Evolutionary conservation across 805 yeast species (phyloP).

Genomic region (Kluyveromyces lactis): DNA sequence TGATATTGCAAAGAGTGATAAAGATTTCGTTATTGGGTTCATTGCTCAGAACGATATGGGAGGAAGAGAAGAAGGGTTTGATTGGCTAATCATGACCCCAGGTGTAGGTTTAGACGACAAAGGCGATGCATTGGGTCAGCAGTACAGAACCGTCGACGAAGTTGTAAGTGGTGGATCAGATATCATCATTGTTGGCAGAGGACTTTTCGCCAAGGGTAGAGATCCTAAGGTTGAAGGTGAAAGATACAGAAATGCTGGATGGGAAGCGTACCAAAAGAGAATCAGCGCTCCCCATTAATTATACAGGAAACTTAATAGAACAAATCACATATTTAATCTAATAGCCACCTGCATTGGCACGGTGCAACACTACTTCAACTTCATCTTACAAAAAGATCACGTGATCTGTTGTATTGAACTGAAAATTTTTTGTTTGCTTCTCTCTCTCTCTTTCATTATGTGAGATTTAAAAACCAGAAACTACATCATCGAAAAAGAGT

Average conservation of each 20-base stretch:
- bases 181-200: constrained; percentile 96
- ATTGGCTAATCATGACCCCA: constrained; percentile 96
- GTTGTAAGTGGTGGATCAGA: constrained; percentile 86
- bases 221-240: constrained; percentile 82
- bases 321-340: too few species aligned
- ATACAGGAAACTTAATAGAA: too few species aligned
- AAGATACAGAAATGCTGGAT: constrained; percentile 87
- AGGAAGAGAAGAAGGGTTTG: constrained; percentile 75
- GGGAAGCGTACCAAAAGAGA: constrained; percentile 73
- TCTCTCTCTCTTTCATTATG: too few species aligned
- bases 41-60: constrained; percentile 91
- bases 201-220: constrained; percentile 88
- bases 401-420: too few species aligned
- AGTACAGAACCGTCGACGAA: constrained; percentile 84
- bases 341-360: too few species aligned
- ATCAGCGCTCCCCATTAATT: constrained; percentile 7
- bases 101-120: constrained; percentile 97
- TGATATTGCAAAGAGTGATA: constrained; percentile 81
- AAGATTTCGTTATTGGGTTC: constrained; percentile 89
- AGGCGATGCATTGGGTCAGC: constrained; percentile 94
- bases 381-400: too few species aligned
- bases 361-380: too few species aligned
- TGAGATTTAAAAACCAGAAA: too few species aligned
- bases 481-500: too few species aligned
- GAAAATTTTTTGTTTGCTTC: too few species aligned